phyloP scores from a whole-genome alignment of 139 green algal genomes.

The Desmodesmus armatus region DNA sequence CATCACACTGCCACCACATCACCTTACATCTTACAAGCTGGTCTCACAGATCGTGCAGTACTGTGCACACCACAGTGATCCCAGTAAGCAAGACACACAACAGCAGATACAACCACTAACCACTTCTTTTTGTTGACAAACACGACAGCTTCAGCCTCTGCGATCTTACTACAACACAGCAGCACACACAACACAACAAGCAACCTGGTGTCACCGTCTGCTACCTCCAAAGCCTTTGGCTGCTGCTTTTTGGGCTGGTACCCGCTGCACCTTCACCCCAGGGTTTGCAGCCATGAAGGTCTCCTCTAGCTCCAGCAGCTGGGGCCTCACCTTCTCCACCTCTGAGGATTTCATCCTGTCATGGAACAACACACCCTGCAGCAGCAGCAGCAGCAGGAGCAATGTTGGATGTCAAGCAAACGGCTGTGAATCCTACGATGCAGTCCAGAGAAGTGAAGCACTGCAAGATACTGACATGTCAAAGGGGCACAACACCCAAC shows the following conservation, averaged over 20 bases:
- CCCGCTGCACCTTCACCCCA: conserved; percentile 63
- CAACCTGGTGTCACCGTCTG: conserved; percentile 1
- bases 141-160: neutral
- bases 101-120: neutral
- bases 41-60: no score
- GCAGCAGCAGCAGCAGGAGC: neutral
- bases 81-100: no score
- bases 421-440: no score
- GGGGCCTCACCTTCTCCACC: conserved; percentile 60
- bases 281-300: conserved; percentile 73
- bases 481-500: no score
- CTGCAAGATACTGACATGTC: no score
- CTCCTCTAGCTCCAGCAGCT: conserved; percentile 79
- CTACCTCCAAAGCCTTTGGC: conserved; percentile 40
- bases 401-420: no score
- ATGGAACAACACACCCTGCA: conserved; percentile 83
- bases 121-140: no score
- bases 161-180: no score
- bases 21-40: no score
- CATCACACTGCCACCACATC: no score
- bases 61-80: no score
- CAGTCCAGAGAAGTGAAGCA: no score
- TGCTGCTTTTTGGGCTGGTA: conserved; percentile 36
- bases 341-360: conserved; percentile 82
- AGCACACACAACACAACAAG: neutral